Percentiles rank a stretch among this genome's conserved stretches.
Conservation (phyloP, 768 basidiomycete species). For the Termitomyces sp. region DNA sequence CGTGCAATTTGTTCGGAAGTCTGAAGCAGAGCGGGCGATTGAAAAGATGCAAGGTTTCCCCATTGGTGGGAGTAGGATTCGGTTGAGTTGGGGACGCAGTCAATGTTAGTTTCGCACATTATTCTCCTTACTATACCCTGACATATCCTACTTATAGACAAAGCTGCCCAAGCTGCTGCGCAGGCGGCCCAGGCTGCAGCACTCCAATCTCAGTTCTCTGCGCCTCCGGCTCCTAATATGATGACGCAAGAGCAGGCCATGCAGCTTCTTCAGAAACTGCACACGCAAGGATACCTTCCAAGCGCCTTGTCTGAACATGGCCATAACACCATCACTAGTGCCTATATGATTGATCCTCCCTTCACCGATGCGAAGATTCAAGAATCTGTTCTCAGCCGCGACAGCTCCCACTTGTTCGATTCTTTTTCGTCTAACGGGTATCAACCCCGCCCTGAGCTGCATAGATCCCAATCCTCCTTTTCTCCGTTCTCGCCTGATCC, state of each 20-base stretch:
- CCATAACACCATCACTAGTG: conserved; percentile 7
- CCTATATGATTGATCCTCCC: conserved; percentile 3
- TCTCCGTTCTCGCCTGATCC: conserved; percentile 82
- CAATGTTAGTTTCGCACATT: conserved; percentile 57
- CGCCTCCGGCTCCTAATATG: conserved; percentile 20
- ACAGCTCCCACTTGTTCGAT: conserved; percentile 14
- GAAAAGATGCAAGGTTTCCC: conserved; percentile 98
- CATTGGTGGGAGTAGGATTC: conserved; percentile 86
- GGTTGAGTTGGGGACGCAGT: conserved; percentile 90
- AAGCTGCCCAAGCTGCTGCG: conserved; percentile 87
- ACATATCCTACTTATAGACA: conserved; percentile 43
- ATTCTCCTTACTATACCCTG: neutral
- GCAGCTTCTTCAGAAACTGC: conserved; percentile 55
- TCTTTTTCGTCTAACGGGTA: conserved; percentile 17
- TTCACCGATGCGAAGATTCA: conserved; percentile 16
- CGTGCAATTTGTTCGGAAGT: conserved; percentile 90
- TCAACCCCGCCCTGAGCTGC: conserved; percentile 27
- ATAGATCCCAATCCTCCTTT: conserved; percentile 41
- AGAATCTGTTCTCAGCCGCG: conserved; percentile 15
- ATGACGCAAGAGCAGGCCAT: conserved; percentile 62
- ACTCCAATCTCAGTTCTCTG: conserved; percentile 39
- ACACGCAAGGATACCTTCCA: conserved; percentile 32
- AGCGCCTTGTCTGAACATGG: conserved; percentile 8
- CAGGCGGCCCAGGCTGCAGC: conserved; percentile 77
- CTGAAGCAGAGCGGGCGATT: conserved; percentile 88